Conservation (phyloP, 2,329 filamentous ascomycete genomes). For the Ambrosiella beaveri region DNA sequence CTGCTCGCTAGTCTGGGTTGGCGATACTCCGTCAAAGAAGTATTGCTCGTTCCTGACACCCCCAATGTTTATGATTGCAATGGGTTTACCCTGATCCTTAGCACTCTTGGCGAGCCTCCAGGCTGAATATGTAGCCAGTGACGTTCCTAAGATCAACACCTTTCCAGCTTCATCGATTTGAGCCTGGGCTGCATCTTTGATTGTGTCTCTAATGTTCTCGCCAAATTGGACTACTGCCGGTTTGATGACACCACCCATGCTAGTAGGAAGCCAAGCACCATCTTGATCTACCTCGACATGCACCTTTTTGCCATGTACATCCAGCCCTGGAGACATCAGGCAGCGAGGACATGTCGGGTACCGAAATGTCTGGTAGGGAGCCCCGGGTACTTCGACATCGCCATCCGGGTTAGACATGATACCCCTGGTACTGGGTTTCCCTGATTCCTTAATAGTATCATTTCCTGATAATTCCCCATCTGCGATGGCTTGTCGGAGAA, state of each 20-base stretch:
- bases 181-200: constrained; percentile 62
- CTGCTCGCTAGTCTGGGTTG: constrained; percentile 30
- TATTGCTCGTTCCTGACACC: constrained; percentile 63
- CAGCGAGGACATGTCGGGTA: constrained; percentile 83
- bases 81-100: constrained; percentile 64
- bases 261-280: constrained; percentile 46
- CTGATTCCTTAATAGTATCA: constrained; percentile 33
- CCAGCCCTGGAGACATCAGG: constrained; percentile 30
- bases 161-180: constrained; percentile 61
- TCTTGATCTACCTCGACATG: constrained; percentile 56
- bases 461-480: constrained; percentile 25
- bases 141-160: constrained; percentile 71
- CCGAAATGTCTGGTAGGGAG: constrained; percentile 74
- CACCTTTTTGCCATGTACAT: constrained; percentile 16
- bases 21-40: constrained; percentile 44
- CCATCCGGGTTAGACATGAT: constrained; percentile 84
- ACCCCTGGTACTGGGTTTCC: constrained; percentile 47
- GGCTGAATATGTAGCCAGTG: constrained; percentile 84
- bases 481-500: constrained; percentile 53
- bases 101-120: constrained; percentile 79
- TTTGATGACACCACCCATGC: constrained; percentile 67
- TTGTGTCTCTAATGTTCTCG: constrained; percentile 54
- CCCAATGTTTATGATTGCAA: constrained; percentile 78
- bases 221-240: constrained; percentile 95
- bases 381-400: constrained; percentile 76